phyloP scores from a whole-genome alignment of 495 filamentous ascomycete species.

The Chaetomium tenue region DNA sequence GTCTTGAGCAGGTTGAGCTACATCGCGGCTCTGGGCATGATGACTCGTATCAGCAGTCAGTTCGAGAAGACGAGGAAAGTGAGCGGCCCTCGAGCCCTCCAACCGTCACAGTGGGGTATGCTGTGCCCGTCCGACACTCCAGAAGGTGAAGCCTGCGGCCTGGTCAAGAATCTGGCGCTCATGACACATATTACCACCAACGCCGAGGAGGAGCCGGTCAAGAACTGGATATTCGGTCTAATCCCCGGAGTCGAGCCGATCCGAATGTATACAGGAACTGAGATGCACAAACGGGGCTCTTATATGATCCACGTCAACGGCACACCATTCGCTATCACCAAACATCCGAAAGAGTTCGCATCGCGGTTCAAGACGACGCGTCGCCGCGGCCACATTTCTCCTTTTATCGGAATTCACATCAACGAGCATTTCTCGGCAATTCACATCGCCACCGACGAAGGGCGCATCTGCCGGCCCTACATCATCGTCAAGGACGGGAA shows the following conservation, averaged over 20 bases:
- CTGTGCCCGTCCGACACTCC: conserved; percentile 95
- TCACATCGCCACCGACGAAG: conserved; percentile 95
- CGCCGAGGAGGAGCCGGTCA: conserved; percentile 84
- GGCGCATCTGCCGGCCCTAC: conserved; percentile 88
- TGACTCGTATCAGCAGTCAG: conserved; percentile 97
- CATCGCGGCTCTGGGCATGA: conserved; percentile 98
- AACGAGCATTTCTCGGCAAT: conserved; percentile 88
- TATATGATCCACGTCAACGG: conserved; percentile 95
- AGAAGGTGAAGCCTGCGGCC: conserved; percentile 95
- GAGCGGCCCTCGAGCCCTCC: conserved; percentile 87
- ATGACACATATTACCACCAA: conserved; percentile 99
- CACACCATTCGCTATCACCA: conserved; percentile 80
- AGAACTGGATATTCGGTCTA: conserved; percentile 76
- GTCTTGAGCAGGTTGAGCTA: conserved; percentile 94
- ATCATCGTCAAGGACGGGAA: conserved; percentile 88
- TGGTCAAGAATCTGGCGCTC: conserved; percentile 96
- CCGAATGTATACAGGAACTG: conserved; percentile 64
- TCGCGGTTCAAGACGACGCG: conserved; percentile 77
- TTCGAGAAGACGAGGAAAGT: conserved; percentile 98
- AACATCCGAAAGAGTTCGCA: conserved; percentile 79
- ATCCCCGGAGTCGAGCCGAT: conserved; percentile 58
- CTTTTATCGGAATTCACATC: conserved; percentile 92
- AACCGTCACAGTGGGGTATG: conserved; percentile 98
- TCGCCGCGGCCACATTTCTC: conserved; percentile 82
- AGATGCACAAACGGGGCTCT: conserved; percentile 76